Conservation (phyloP, 2,329 filamentous ascomycete species). For the Nakataea oryzae region DNA sequence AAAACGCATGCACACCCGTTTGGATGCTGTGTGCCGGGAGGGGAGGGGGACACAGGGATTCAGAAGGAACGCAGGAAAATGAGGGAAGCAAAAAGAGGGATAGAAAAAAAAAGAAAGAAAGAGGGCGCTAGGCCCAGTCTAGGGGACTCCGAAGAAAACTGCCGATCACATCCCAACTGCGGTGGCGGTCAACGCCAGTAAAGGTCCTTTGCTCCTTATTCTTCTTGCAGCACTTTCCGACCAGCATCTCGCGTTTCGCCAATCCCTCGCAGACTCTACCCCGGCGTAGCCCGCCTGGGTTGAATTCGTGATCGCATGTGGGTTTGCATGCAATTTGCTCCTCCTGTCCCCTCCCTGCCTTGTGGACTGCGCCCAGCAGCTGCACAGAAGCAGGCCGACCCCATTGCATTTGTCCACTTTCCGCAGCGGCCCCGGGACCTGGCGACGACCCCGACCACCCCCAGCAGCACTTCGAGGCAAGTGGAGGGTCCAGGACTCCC, state of each 20-base stretch:
- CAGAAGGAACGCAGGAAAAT: neutral
- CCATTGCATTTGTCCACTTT: slow-evolving; percentile 1
- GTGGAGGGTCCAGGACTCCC: neutral
- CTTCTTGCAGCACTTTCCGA: neutral
- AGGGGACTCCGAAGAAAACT: neutral
- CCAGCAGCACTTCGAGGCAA: neutral
- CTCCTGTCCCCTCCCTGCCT: neutral
- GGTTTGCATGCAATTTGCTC: too few relatives aligned
- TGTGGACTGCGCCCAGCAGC: neutral
- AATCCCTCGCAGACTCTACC: neutral
- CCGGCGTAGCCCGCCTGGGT: neutral
- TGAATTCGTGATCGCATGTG: neutral
- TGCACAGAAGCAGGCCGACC: too few relatives aligned
- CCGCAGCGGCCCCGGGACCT: neutral
- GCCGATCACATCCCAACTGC: neutral
- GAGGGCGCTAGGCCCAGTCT: neutral
- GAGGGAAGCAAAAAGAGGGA: neutral
- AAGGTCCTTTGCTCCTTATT: neutral
- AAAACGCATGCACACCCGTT: neutral
- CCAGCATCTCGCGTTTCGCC: too few relatives aligned
- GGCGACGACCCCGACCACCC: neutral
- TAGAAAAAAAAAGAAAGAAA: neutral
- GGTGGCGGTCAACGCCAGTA: neutral
- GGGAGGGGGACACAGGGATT: neutral
- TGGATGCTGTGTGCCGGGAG: neutral